A percentile compares a stretch with the other conserved stretches of the same genome.
phyloP scores from a whole-genome alignment of 495 filamentous ascomycete genomes.

The Penicillium subrubescens region DNA sequence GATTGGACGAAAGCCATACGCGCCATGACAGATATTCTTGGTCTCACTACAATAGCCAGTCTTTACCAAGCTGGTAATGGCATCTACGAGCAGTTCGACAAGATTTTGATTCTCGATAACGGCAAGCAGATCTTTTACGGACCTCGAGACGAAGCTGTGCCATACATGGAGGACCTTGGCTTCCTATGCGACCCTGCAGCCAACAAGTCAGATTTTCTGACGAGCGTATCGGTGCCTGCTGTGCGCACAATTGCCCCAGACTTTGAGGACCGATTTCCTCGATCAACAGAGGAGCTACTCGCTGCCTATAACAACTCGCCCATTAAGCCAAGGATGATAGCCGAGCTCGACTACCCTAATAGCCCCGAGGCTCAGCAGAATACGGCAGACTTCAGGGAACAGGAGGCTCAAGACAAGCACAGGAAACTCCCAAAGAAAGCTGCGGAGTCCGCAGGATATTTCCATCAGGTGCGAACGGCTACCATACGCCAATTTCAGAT shows the following conservation, averaged over 20 bases:
- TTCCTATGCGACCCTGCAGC: slow-evolving; percentile 61
- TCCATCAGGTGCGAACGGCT: slow-evolving; percentile 33
- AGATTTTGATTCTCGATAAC: slow-evolving; percentile 64
- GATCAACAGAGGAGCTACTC: slow-evolving; percentile 38
- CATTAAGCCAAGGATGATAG: slow-evolving; percentile 30
- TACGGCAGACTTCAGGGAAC: slow-evolving; percentile 47
- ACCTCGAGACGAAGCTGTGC: slow-evolving; percentile 54
- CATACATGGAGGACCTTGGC: slow-evolving; percentile 65
- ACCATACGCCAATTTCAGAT: slow-evolving; percentile 51
- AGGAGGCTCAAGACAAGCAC: slow-evolving; percentile 40
- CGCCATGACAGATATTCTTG: slow-evolving; percentile 41
- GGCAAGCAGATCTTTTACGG: slow-evolving; percentile 63
- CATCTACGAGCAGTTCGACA: slow-evolving; percentile 63
- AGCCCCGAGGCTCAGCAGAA: slow-evolving; percentile 36
- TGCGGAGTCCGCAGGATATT: slow-evolving; percentile 5
- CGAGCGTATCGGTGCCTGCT: slow-evolving; percentile 64
- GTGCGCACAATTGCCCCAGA: slow-evolving; percentile 50
- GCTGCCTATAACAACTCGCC: slow-evolving; percentile 38
- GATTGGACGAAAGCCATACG: slow-evolving; percentile 45
- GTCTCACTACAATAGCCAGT: slow-evolving; percentile 42
- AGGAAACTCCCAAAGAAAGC: slow-evolving; percentile 32
- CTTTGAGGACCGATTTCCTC: slow-evolving; percentile 38
- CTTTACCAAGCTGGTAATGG: slow-evolving; percentile 62
- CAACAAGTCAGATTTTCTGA: slow-evolving; percentile 69
- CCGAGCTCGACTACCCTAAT: slow-evolving; percentile 50